A percentile compares a stretch with the other conserved stretches of the same genome.
Evolutionary conservation across 192 early-diverging fungal species (phyloP).

Genomic region (Mycoemilia scoparia): DNA sequence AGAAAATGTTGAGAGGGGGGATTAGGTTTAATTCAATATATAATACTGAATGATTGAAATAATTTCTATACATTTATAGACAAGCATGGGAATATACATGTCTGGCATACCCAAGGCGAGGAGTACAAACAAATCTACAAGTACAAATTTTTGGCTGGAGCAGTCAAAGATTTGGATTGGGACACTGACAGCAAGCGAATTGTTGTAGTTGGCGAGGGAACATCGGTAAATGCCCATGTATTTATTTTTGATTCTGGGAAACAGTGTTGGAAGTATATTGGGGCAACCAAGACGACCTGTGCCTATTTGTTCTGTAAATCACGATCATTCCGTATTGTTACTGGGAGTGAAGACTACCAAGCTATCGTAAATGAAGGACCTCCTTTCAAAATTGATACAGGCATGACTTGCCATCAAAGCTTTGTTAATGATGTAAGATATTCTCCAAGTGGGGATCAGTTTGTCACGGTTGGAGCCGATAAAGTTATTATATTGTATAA

Average conservation of each 20-base stretch:
- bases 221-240: constrained; percentile 72
- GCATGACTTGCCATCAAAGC: constrained; percentile 61
- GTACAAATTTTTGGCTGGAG: constrained; percentile 50
- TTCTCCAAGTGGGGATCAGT: constrained; percentile 59
- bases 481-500: constrained; percentile 86
- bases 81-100: constrained; percentile 85
- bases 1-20: no score
- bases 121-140: constrained; percentile 77
- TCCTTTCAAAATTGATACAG: constrained; percentile 65
- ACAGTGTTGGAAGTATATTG: constrained; percentile 74
- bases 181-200: constrained; percentile 88
- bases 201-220: constrained; percentile 92
- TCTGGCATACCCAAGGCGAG: constrained; percentile 76
- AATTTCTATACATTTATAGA: no score
- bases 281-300: constrained; percentile 76
- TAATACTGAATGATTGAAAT: no score
- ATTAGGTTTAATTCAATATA: no score
- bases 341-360: constrained; percentile 73
- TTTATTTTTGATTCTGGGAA: constrained; percentile 80
- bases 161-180: constrained; percentile 82
- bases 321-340: constrained; percentile 84
- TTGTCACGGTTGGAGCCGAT: constrained; percentile 74
- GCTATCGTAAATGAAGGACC: constrained; percentile 85
- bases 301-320: constrained; percentile 70
- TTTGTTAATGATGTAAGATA: constrained; percentile 85